Evolutionary conservation across 108 stramenopile genomes (phyloP).

Genomic region (Skeletonema costatum): DNA sequence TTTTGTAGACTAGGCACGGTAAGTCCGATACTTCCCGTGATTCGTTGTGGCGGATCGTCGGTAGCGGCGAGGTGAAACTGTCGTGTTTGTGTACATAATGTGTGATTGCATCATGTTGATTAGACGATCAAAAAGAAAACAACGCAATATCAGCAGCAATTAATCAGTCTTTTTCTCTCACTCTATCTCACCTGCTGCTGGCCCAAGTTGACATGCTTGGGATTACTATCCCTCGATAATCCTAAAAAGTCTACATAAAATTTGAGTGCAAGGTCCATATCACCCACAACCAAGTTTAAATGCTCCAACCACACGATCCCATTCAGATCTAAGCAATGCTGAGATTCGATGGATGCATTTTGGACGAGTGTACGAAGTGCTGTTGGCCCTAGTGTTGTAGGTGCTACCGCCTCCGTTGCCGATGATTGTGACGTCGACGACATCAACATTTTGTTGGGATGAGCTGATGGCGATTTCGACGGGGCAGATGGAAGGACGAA

Average conservation of each 20-base stretch:
- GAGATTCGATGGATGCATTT: conserved; percentile 13
- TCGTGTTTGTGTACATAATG: neutral
- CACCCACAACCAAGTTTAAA: conserved; percentile 63
- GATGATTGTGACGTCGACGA: neutral
- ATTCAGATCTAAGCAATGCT: conserved; percentile 31
- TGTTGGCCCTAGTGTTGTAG: conserved; percentile 29
- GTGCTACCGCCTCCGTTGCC: neutral
- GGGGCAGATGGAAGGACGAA: neutral
- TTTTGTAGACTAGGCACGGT: conserved; percentile 38
- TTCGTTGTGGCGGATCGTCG: conserved; percentile 37
- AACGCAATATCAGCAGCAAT: neutral
- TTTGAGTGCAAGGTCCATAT: conserved; percentile 34
- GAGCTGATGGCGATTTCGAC: neutral
- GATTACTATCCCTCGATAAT: conserved; percentile 44
- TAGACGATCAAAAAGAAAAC: neutral
- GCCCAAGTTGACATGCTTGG: conserved; percentile 67
- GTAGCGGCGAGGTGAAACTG: conserved; percentile 60
- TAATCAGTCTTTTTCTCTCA: neutral
- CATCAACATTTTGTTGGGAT: neutral
- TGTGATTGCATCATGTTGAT: neutral
- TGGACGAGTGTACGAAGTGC: conserved; percentile 20
- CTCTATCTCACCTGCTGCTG: conserved; percentile 54
- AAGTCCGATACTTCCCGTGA: conserved; percentile 52
- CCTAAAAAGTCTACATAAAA: conserved; percentile 68
- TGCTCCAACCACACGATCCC: conserved; percentile 72